Base-by-base conservation (phyloP, 768 basidiomycete species). In the Rossbeevera mucosa region DNA sequence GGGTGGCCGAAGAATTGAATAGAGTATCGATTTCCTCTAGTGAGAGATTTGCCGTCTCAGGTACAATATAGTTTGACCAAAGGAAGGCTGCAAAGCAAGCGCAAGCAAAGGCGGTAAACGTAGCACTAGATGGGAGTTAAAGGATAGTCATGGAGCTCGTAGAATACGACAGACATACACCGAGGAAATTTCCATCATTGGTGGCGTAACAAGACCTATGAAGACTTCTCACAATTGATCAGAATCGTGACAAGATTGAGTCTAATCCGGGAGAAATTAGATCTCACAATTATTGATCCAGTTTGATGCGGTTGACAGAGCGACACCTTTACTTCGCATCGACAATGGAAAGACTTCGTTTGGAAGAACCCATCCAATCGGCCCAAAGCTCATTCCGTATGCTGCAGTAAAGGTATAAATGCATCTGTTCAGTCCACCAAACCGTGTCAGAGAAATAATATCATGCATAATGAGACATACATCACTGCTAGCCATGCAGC, bases 341-440 rank as follows among this genome's bases (percentile, higher is more conserved):
- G 87, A 85, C 0, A 88, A 71, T 1, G 91, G 82, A 62, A 92
- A 91, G 2, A 94, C 82, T 68, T 94, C 91, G 56, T 81, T 83
- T 0, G 91, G 87, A 7, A 93, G 78, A 2, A 91, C 82, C 91
- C 91, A 93, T 3, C 83, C 84, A 54, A 92, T 78, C 0, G 91
- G 88, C 1, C 90, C 90, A 55, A 86, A 81, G 28, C 85, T 87
- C 33, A 85, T 69, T 0, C 89, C 90, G 62, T 90, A 91, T 2
- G 86, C 81, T 38, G 79, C 80, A 2, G 88, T 91, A 70, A 91
- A 91, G 0, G 76, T 62, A 66, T 91, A 92, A 24, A 88, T 80
- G 36, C 76, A 79, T 18, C 85, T 85, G 47, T 41, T 30, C 29
- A 36, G 41, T 48, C 12, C 46, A 33, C 8, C 18, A 45, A 25